Evolutionary conservation across 164 flowering plant genomes (phyloP), one percentile per base, ranked within the genome.

Genomic region (Annona squamosa): DNA sequence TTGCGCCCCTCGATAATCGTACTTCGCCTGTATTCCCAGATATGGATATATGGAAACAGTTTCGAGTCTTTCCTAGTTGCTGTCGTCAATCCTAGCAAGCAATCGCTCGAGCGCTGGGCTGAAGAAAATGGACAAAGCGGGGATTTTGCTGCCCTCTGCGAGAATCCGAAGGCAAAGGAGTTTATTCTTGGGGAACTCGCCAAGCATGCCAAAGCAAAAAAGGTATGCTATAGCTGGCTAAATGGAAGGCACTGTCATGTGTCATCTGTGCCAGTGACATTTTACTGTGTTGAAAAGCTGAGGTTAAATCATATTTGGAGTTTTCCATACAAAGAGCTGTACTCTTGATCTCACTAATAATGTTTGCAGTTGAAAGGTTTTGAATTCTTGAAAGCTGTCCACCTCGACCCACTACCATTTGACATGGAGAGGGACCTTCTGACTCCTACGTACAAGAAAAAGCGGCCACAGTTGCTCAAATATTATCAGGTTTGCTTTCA

Each of bases 41-140:
- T 96, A 79, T 96, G 99, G 98, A 78, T 96, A 10, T 91, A 96
- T 75, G 99, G 98, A 13, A 92, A 87, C 86, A 96, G 97, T 84
- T 96, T 85, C 43, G 90, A 96, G 84, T 89, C 98, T 57, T 90
- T 86, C 85, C 94, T 96, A 12, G 84, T 96, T 69, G 97, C 97
- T 68, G 86, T 96, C 72, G 87, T 82, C 13, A 96, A 87, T 85
- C 98, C 97, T 64, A 96, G 86, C 57, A 63, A 81, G 77, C 84
- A 83, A 74, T 85, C 89, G 5, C 94, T 93, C 66, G 87, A 90
- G 78, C 69, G 37, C 1, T 96, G 89, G 89, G 95, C 97, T 43
- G 82, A 78, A 71, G 87, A 87, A 43, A 84, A 88, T 76, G 90
- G 86, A 62, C 69, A 87, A 46, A 72, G 71, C 47, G 95, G 91